Conservation (phyloP, 225 moss, liverwort and hornwort species). For the Neckera pumila region DNA sequence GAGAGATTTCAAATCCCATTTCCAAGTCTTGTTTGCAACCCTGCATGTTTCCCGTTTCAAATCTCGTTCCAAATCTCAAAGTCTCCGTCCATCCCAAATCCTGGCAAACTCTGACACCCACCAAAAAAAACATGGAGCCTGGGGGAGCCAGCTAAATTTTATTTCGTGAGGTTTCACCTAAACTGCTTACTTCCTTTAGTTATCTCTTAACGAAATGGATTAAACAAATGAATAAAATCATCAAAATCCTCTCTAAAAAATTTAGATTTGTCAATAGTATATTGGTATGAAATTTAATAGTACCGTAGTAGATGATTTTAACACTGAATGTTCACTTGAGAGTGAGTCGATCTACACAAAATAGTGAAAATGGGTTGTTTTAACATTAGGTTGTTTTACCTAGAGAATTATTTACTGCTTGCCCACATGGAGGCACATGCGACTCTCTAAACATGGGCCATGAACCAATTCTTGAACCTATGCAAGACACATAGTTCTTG, state of each 20-base stretch:
- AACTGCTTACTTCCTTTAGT: neutral
- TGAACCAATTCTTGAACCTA: no score
- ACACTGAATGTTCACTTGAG: neutral
- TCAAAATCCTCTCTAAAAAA: neutral
- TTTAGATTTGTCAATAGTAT: neutral
- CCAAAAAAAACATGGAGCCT: neutral
- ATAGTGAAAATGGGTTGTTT: no score
- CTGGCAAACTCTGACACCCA: neutral
- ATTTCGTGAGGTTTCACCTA: fast-evolving
- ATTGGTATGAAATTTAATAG: neutral
- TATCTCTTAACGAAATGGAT: neutral
- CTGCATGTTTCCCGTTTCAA: neutral
- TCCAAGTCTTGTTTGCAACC: neutral
- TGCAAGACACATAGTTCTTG: no score
- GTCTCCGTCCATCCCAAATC: neutral
- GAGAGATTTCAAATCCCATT: neutral
- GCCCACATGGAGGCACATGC: no score
- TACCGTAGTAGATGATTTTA: neutral
- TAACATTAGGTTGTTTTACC: no score
- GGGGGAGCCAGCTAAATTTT: neutral
- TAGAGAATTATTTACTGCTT: no score
- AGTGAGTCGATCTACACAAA: no score
- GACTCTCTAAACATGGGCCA: no score
- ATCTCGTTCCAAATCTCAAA: neutral
- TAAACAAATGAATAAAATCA: neutral